Evolutionary conservation across 331 rosid genomes (phyloP).

Genomic region (Stylosanthes scabra): DNA sequence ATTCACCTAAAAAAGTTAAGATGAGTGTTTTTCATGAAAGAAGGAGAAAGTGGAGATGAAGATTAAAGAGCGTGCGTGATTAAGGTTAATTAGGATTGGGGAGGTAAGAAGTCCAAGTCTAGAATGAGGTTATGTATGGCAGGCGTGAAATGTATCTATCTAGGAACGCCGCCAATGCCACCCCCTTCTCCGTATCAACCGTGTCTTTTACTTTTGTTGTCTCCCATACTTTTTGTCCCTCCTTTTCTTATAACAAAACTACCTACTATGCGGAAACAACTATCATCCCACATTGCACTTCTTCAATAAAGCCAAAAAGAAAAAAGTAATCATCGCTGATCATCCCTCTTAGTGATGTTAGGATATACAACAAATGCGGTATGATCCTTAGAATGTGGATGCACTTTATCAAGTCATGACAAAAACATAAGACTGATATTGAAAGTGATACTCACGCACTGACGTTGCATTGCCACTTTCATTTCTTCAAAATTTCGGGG

Average conservation of each 20-base stretch:
- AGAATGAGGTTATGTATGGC: slow-evolving; percentile 48
- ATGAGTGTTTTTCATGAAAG: slow-evolving; percentile 2
- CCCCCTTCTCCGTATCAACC: slow-evolving; percentile 44
- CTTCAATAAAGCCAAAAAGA: not conserved
- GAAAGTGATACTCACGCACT: not conserved
- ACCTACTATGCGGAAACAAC: slow-evolving; percentile 37
- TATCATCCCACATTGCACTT: slow-evolving; percentile 17
- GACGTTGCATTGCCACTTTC: too few relatives aligned
- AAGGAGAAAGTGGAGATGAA: not conserved
- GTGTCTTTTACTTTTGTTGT: slow-evolving; percentile 58
- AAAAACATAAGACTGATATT: slow-evolving; percentile 2
- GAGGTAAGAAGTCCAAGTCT: slow-evolving; percentile 21
- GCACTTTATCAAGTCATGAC: slow-evolving; percentile 39
- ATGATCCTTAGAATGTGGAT: slow-evolving; percentile 34
- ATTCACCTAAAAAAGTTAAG: too few relatives aligned
- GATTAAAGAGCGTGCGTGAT: not conserved
- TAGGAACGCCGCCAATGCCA: slow-evolving; percentile 33
- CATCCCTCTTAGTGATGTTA: slow-evolving; percentile 8
- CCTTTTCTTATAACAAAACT: slow-evolving; percentile 39
- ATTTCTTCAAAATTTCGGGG: too few relatives aligned
- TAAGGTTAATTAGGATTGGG: not conserved
- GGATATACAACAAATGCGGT: slow-evolving; percentile 4
- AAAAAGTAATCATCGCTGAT: not conserved
- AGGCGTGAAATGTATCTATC: slow-evolving; percentile 57
- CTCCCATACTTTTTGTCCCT: slow-evolving; percentile 47